These are phyloP conservation scores for Trapa bicornis DNA, from an alignment of 345 rosid species.

Conservation along the genomic window DNA sequence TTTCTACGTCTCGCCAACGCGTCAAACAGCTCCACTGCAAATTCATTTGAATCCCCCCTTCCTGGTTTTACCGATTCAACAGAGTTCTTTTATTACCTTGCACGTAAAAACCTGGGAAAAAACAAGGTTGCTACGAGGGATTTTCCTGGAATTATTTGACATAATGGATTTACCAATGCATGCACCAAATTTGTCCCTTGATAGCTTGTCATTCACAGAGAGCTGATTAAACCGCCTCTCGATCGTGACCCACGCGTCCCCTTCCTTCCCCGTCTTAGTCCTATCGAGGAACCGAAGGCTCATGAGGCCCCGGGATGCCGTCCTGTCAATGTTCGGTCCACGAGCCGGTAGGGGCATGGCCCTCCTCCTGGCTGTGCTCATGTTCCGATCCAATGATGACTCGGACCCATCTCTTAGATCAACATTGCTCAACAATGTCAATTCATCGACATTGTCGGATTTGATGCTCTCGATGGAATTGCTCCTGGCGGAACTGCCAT, in stretches of 20 bases:
- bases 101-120: neutral
- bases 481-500: neutral
- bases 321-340: slow-evolving; percentile 30
- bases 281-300: slow-evolving; percentile 78
- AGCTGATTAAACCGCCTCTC: slow-evolving; percentile 59
- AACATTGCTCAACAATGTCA: neutral
- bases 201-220: slow-evolving; percentile 42
- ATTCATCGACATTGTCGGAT: neutral
- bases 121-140: neutral
- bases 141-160: neutral
- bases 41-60: slow-evolving; percentile 78
- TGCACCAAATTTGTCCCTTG: slow-evolving; percentile 53
- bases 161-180: slow-evolving; percentile 40
- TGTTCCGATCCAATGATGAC: slow-evolving; percentile 21
- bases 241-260: slow-evolving; percentile 63
- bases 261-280: slow-evolving; percentile 60
- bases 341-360: slow-evolving; percentile 9
- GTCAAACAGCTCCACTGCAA: slow-evolving; percentile 57
- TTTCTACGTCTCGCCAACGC: slow-evolving; percentile 64
- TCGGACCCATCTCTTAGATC: neutral
- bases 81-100: neutral
- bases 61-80: slow-evolving; percentile 23
- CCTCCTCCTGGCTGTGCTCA: slow-evolving; percentile 36
- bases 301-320: slow-evolving; percentile 67
- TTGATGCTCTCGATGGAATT: neutral